These are phyloP conservation scores for Candida jianshihensis DNA, from an alignment of 805 yeast genomes.

Conservation along the genomic window DNA sequence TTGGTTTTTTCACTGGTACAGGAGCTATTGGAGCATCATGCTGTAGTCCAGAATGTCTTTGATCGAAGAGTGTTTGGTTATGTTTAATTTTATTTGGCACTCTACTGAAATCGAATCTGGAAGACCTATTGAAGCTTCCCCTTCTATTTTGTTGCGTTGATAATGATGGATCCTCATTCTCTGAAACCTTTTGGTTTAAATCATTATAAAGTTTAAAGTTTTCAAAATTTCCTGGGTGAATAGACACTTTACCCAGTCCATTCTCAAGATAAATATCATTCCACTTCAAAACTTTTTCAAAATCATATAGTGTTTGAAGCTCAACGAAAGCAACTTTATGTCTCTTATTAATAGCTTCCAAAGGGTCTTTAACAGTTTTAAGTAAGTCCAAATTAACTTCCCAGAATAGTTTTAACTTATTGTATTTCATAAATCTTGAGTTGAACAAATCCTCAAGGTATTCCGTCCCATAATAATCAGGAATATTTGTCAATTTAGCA, in stretches of 20 bases:
- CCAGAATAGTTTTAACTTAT: constrained; percentile 56
- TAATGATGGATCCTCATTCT: constrained; percentile 18
- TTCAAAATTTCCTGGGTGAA: constrained; percentile 20
- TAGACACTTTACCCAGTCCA: constrained; percentile 27
- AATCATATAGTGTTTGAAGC: constrained; percentile 40
- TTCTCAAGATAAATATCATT: constrained; percentile 44
- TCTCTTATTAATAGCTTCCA: constrained; percentile 21
- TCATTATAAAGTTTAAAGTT: constrained; percentile 19
- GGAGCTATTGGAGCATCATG: constrained; percentile 17
- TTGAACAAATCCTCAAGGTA: constrained; percentile 53
- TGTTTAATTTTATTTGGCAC: constrained; percentile 1
- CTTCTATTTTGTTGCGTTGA: constrained; percentile 7
- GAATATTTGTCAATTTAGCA: constrained; percentile 54
- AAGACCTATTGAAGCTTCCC: neutral
- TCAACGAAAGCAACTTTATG: constrained; percentile 63
- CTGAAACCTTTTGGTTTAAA: constrained; percentile 14
- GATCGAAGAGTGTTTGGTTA: constrained; percentile 1
- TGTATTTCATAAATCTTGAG: constrained; percentile 52
- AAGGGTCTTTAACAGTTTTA: constrained; percentile 19
- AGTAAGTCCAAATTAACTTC: constrained; percentile 35
- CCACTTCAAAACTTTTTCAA: constrained; percentile 57
- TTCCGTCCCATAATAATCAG: constrained; percentile 43
- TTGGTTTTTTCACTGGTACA: constrained; percentile 34
- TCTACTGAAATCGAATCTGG: neutral
- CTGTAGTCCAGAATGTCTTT: no score